Conservation (phyloP, 495 filamentous ascomycete genomes). For the Cercophora newfieldiana region DNA sequence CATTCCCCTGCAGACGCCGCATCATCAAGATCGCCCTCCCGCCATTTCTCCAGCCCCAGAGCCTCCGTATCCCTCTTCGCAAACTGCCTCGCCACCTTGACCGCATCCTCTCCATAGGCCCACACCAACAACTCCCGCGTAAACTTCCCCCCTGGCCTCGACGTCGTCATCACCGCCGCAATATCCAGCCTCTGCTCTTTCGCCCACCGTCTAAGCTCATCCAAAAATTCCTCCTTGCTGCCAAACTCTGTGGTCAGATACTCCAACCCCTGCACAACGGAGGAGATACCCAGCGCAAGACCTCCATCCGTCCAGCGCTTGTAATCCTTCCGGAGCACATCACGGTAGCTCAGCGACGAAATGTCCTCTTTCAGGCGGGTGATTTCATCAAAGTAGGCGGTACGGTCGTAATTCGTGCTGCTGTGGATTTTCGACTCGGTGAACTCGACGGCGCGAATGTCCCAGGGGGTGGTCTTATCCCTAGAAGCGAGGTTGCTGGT, state of each 20-base stretch:
- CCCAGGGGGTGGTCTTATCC: constrained; percentile 72
- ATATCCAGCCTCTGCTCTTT: constrained; percentile 61
- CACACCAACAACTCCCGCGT: constrained; percentile 73
- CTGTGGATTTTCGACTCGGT: constrained; percentile 50
- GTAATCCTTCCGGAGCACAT: constrained; percentile 87
- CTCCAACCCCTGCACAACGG: constrained; percentile 64
- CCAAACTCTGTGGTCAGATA: constrained; percentile 62
- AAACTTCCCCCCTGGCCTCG: constrained; percentile 57
- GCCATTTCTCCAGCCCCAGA: constrained; percentile 60
- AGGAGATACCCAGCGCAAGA: constrained; percentile 70
- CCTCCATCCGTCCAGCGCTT: constrained; percentile 76
- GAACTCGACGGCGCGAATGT: constrained; percentile 63
- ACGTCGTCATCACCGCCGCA: constrained; percentile 76
- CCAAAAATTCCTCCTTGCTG: constrained; percentile 33
- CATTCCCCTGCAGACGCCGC: constrained; percentile 40
- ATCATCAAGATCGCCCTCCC: constrained; percentile 46
- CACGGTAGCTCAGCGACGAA: constrained; percentile 62
- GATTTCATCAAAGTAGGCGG: constrained; percentile 63
- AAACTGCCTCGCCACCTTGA: constrained; percentile 56
- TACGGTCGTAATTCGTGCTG: constrained; percentile 50
- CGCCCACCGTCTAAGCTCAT: constrained; percentile 53
- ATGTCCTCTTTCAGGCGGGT: constrained; percentile 71
- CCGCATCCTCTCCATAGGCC: constrained; percentile 48
- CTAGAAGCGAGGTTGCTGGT: constrained; percentile 70
- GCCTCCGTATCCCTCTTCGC: constrained; percentile 43